A percentile compares a stretch with the other conserved stretches of the same genome.
phyloP scores from a whole-genome alignment of 352 stramenopile genomes.

The Globisporangium middletonii region DNA sequence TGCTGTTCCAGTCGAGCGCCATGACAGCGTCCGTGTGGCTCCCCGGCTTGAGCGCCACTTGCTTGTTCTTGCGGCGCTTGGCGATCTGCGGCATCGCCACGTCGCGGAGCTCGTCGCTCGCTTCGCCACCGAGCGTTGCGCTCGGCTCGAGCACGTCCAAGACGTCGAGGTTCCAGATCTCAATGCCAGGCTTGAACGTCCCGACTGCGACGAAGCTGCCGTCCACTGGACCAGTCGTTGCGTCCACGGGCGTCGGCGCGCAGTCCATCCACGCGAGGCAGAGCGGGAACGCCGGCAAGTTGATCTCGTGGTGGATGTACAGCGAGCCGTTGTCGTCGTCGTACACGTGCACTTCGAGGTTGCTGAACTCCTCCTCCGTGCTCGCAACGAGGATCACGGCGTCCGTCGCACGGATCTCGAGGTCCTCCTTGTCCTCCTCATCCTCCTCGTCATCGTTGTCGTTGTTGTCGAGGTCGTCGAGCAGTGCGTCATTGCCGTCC shows the following conservation, averaged over 20 bases:
- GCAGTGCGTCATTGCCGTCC: slow-evolving; percentile 20
- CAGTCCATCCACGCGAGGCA: slow-evolving; percentile 96
- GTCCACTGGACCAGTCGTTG: slow-evolving; percentile 57
- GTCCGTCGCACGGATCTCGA: slow-evolving; percentile 92
- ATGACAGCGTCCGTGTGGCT: slow-evolving; percentile 98
- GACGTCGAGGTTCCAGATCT: slow-evolving; percentile 99
- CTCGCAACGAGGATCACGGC: slow-evolving; percentile 94
- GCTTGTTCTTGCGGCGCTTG: slow-evolving; percentile 65
- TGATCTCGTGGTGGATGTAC: slow-evolving; percentile 99
- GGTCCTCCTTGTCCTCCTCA: slow-evolving; percentile 88
- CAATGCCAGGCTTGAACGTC: slow-evolving; percentile 99
- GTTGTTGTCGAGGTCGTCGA: slow-evolving; percentile 34
- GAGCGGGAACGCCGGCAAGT: slow-evolving; percentile 97
- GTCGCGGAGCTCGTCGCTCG: slow-evolving; percentile 69
- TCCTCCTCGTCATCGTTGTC: slow-evolving; percentile 65
- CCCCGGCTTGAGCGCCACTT: slow-evolving; percentile 78
- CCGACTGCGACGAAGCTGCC: slow-evolving; percentile 99
- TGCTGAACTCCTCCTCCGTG: slow-evolving; percentile 98
- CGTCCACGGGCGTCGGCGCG: slow-evolving; percentile 52
- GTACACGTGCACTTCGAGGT: slow-evolving; percentile 98
- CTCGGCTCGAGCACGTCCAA: slow-evolving; percentile 97
- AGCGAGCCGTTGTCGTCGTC: slow-evolving; percentile 95
- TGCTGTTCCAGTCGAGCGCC: slow-evolving; percentile 96
- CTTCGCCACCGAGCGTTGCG: slow-evolving; percentile 92
- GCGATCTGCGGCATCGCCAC: slow-evolving; percentile 73